These are phyloP conservation scores for Hypoxylon subgilvum DNA, from an alignment of 495 filamentous ascomycete species.

Conservation along the genomic window DNA sequence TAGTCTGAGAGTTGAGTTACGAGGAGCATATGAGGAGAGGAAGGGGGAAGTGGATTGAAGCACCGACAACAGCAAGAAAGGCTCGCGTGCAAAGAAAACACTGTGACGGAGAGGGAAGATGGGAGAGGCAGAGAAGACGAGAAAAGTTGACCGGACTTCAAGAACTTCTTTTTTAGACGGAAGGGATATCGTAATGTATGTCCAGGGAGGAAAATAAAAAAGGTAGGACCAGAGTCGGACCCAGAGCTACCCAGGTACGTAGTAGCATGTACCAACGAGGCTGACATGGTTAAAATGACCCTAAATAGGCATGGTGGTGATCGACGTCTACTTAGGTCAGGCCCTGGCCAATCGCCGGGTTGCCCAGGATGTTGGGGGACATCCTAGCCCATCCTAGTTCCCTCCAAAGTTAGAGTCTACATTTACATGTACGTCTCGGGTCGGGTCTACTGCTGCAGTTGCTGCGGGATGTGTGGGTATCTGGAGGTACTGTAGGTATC, in stretches of 20 bases:
- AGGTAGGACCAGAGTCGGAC: slow-evolving; percentile 19
- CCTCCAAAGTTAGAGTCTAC: slow-evolving; percentile 24
- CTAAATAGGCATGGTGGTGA: slow-evolving; percentile 25
- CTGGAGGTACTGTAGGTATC: background rate
- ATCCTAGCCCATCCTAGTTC: slow-evolving; percentile 25
- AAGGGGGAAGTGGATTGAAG: slow-evolving; percentile 3
- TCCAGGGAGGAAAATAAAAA: slow-evolving; percentile 6
- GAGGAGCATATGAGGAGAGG: slow-evolving; percentile 3
- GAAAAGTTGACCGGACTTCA: slow-evolving; percentile 25
- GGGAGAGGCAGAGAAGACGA: background rate
- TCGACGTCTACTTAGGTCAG: slow-evolving; percentile 30
- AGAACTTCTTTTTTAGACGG: slow-evolving; percentile 7
- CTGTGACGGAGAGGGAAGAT: background rate
- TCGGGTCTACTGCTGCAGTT: slow-evolving; percentile 19
- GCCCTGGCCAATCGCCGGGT: slow-evolving; percentile 12
- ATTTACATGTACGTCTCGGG: no score
- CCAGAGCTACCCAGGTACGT: no score
- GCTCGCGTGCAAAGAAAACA: slow-evolving; percentile 6
- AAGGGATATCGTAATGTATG: slow-evolving; percentile 28
- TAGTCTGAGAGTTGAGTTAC: no score
- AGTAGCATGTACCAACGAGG: slow-evolving; percentile 32
- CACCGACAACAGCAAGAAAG: slow-evolving; percentile 8
- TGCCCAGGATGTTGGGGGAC: slow-evolving; percentile 33
- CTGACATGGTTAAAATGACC: slow-evolving; percentile 38
- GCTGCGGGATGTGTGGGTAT: background rate